Base-by-base conservation (phyloP, 2,329 filamentous ascomycete species). In the Trichophyton verrucosum region DNA sequence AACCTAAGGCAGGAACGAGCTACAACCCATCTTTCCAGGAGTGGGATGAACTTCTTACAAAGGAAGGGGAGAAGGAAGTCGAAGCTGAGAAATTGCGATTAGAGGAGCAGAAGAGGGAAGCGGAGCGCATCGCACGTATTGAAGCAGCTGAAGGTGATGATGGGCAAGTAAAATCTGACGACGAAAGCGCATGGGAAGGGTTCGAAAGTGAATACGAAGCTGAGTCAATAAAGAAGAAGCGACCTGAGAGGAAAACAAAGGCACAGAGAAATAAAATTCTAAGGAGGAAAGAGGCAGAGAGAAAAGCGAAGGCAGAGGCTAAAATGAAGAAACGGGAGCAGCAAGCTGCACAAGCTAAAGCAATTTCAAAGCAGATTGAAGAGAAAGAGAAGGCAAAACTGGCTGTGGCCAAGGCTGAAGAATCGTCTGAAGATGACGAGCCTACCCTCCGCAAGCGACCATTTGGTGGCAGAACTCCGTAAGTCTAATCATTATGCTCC, bases 11-110 rank as follows among this genome's bases (percentile, higher is more conserved):
- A 15, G 91, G 89, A 62, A 89, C 86, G 73, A 95, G 89, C 68
- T 99, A 99, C 77, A 99, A 99, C 72, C 94, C 94, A 0, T 78
- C 83, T 4, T 95, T 95, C 67, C 82, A 84, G 64, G 91, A 96
- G 64, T 99, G 95, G 81, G 86, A 91, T 67, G 80, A 83, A 7
- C 82, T 92, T 15, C 77, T 96, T 51, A 80, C 82, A 20, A 79
- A 83, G 47, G 89, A 95, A 73, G 88, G 89, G 53, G 81, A 86
- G 61, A 89, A 88, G 74, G 91, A 87, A 13, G 78, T 96, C 1
- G 87, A 86, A 64, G 83, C 85, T 0, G 92, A 97, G 75, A 82
- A 84, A 71, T 84, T 87, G 72, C 86, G 91, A 4, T 74, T 92
- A 4, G 81, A 79, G 42, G 83, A 82, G 49, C 83, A 85, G 62